Evolutionary conservation across 768 basidiomycete genomes (phyloP), one percentile per base, ranked within the genome.

Genomic region (Plicaturopsis crispa): DNA sequence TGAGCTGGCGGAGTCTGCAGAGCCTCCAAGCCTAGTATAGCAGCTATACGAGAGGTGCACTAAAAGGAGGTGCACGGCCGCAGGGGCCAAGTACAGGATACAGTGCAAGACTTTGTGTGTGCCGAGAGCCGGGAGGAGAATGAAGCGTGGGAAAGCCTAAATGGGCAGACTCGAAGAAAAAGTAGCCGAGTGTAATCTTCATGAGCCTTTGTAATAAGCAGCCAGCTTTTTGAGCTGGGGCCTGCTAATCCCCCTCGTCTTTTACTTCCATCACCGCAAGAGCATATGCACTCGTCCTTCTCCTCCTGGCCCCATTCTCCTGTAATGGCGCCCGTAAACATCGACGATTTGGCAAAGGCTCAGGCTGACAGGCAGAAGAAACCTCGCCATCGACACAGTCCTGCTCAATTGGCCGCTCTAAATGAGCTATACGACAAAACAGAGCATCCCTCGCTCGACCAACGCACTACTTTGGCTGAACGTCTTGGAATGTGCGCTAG

Each of bases 401-500:
- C 80, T 13, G 62, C 64, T 21, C 86, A 88, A 59, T 72, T 88
- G 21, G 73, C 75, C 16, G 82, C 81, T 20, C 68, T 89, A 53
- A 88, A 88, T 56, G 74, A 78, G 53, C 78, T 87, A 47, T 89
- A 78, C 48, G 84, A 85, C 47, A 71, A 72, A 57, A 75, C 76
- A 31, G 83, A 84, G 51, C 84, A 86, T 59, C 85, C 85, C 13
- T 59, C 78, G 37, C 66, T 84, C 36, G 79, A 83, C 36, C 71
- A 75, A 40, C 75, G 85, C 47, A 70, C 75, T 6, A 67, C 72
- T 31, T 65, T 89, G 34, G 85, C 84, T 48, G 74, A 80, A 47
- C 73, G 70, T 47, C 69, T 88, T 46, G 78, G 80, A 60, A 86
- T 89, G 85, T 84, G 50, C 56, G 84, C 70, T 49, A 42, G 39